Base-by-base conservation (phyloP, 179 eudicot genomes). In the Corrigiola litoralis region DNA sequence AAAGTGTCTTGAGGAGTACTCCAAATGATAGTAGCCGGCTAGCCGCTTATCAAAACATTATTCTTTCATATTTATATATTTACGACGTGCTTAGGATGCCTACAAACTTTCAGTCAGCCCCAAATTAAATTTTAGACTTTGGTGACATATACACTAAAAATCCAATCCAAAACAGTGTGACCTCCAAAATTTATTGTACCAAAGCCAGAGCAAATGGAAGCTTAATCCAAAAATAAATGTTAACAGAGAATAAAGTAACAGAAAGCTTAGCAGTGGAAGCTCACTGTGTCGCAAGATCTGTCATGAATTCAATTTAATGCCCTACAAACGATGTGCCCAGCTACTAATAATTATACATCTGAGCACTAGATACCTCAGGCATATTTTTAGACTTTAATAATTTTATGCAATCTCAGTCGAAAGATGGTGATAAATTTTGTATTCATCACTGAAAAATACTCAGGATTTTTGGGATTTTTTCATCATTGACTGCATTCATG, bases 361-460 rank as follows among this genome's bases (percentile, higher is more conserved):
- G 49, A 59, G 73, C 72, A 75, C 73, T 67, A 79, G 83, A 72
- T 79, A 75, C 83, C 83, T 45, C 57, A 44, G 76, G 76, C 76
- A 54, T 45, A 7, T 0, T 1, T 2, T 28, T 37, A 2, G n/a
- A n/a, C n/a, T n/a, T 20, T 1, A 0, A 21, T 21, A 17, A 23
- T 13, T 13, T 29, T 17, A n/a, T 44, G 79, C 84, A 80, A 77
- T 77, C 81, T 80, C 81, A 77, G 84, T 69, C 79, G 84, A 80
- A 80, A 80, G 81, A 80, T 80, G 84, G 84, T 77, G 84, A 80
- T 69, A 20, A 6, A 37, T 29, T 20, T 46, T 40, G 3, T 31
- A n/a, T 45, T 72, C 61, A 81, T 75, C 79, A 81, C 59, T 66
- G 70, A 12, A 13, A 2, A 56, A 31, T 40, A 16, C 58, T 77